Evolutionary conservation across 371 early-diverging fungal species (phyloP).

Genomic region (Rhizomucor pusillus): DNA sequence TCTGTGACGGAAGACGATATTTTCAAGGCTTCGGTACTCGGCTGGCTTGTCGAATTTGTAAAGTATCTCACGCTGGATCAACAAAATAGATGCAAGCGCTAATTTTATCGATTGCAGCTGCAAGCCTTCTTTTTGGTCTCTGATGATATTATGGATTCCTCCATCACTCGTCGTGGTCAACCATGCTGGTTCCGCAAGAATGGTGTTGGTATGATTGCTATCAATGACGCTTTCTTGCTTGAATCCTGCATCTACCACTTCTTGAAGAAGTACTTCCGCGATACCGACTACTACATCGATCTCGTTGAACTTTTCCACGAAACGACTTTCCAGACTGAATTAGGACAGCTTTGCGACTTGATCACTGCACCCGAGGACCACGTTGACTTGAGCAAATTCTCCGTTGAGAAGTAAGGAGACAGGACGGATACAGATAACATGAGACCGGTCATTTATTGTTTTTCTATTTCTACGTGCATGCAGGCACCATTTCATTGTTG

Average conservation of each 20-base stretch:
- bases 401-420: slow-evolving; percentile 71
- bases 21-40: slow-evolving; percentile 84
- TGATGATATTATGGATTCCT: slow-evolving; percentile 98
- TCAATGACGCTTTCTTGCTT: slow-evolving; percentile 95
- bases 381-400: slow-evolving; percentile 87
- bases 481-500: slow-evolving; percentile 89
- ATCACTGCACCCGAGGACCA: slow-evolving; percentile 95
- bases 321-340: slow-evolving; percentile 92
- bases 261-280: slow-evolving; percentile 89
- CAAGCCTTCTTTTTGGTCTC: slow-evolving; percentile 97
- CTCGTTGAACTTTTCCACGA: slow-evolving; percentile 93
- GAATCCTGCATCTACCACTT: slow-evolving; percentile 88
- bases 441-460: too few species aligned
- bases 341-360: slow-evolving; percentile 96
- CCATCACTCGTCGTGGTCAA: slow-evolving; percentile 92
- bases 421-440: neutral
- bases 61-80: slow-evolving; percentile 20
- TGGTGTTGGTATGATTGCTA: slow-evolving; percentile 86
- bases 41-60: slow-evolving; percentile 95
- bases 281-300: slow-evolving; percentile 80
- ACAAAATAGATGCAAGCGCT: neutral
- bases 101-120: slow-evolving; percentile 51
- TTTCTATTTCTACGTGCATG: neutral
- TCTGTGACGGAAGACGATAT: slow-evolving; percentile 77
- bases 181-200: slow-evolving; percentile 93